Percentiles rank a stretch among this genome's conserved stretches.
phyloP scores from a whole-genome alignment of 129 eudicot species.

The Calendula officinalis region DNA sequence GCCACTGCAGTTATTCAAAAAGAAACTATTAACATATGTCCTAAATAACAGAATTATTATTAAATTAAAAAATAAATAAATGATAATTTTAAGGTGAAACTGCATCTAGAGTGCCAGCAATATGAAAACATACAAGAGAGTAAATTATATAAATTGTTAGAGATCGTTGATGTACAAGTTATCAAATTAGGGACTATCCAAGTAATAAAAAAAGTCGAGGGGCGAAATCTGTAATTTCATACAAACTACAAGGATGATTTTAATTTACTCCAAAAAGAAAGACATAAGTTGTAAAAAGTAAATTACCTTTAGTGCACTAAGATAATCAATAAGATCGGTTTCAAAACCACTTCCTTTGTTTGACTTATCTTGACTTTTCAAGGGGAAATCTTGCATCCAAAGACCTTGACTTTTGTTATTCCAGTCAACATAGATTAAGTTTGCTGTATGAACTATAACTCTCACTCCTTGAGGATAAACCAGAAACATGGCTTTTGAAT shows the following conservation, averaged over 20 bases:
- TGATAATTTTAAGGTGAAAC: neutral
- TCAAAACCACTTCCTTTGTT: constrained; percentile 70
- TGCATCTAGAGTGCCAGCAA: neutral
- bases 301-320: constrained; percentile 74
- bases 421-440: constrained; percentile 94
- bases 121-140: neutral
- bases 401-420: constrained; percentile 94
- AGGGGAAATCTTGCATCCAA: constrained; percentile 99
- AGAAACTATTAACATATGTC: constrained; percentile 8
- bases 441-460: constrained; percentile 89
- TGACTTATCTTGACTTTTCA: constrained; percentile 58
- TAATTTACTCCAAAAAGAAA: too few relatives aligned
- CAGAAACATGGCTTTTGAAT: constrained; percentile 97
- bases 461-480: constrained; percentile 93
- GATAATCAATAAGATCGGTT: constrained; percentile 74
- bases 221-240: too few relatives aligned
- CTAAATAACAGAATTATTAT: neutral
- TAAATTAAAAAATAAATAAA: neutral
- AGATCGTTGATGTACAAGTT: too few relatives aligned
- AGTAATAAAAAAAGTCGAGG: too few relatives aligned
- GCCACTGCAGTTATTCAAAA: constrained; percentile 59
- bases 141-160: neutral
- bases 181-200: too few relatives aligned
- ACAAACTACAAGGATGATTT: too few relatives aligned
- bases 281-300: neutral